Evolutionary conservation across 768 basidiomycete species (phyloP).

Genomic region (Xerocomellus dryophilus): DNA sequence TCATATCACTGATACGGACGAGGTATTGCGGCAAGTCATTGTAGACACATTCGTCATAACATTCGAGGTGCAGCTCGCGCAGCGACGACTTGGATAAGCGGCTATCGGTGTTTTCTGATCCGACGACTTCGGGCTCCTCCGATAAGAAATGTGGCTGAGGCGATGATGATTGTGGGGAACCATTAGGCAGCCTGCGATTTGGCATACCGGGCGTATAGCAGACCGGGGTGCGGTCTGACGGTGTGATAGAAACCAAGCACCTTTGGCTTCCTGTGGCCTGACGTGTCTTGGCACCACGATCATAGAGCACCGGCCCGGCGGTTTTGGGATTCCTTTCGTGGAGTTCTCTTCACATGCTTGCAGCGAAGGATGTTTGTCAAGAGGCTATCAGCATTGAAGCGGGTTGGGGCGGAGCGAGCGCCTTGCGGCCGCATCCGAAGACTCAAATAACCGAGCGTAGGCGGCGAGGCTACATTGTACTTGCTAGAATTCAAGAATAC

Average conservation of each 20-base stretch:
- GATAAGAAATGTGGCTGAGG: neutral
- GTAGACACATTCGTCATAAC: conserved; percentile 5
- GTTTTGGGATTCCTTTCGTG: too few species aligned
- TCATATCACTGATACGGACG: conserved; percentile 13
- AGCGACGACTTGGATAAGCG: neutral
- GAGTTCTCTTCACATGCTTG: too few species aligned
- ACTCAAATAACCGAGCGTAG: too few species aligned
- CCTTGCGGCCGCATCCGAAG: too few species aligned
- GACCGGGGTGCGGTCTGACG: neutral
- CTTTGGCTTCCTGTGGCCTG: neutral
- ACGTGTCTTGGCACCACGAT: too few species aligned
- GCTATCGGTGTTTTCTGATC: neutral
- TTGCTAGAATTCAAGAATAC: too few species aligned
- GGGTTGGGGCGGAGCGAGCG: too few species aligned
- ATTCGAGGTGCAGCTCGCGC: neutral
- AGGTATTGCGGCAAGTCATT: conserved; percentile 17
- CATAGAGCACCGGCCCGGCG: neutral
- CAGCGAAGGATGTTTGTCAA: too few species aligned
- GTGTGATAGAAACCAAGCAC: too few species aligned
- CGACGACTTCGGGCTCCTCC: neutral
- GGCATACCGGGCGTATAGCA: neutral
- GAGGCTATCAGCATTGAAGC: too few species aligned
- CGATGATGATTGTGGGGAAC: neutral
- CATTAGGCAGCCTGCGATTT: neutral
- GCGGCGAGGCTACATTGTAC: too few species aligned